Evolutionary conservation across 495 filamentous ascomycete species (phyloP).

Genomic region (Immersiella caudata): DNA sequence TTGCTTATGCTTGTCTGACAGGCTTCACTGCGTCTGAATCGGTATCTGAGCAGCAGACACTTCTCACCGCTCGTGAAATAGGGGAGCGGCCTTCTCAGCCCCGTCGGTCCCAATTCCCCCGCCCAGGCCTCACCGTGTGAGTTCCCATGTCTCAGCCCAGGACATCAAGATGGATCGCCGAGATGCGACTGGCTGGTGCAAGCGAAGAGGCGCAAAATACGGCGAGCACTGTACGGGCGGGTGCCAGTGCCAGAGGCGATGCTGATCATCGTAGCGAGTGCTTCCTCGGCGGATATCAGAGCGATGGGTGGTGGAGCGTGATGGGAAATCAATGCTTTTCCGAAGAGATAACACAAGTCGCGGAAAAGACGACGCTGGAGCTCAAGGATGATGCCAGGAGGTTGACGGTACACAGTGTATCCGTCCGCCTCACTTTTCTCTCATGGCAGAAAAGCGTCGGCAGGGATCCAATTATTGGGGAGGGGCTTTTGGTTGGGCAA

Average conservation of each 20-base stretch:
- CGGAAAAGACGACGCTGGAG: neutral
- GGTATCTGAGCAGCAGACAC: neutral
- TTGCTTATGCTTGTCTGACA: neutral
- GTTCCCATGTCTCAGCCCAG: neutral
- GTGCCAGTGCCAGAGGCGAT: too few relatives aligned
- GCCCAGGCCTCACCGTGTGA: neutral
- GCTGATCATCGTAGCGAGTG: neutral
- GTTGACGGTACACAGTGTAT: neutral
- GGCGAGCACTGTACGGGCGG: neutral
- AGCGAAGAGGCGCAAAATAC: neutral
- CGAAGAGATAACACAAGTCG: neutral
- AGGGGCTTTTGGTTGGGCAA: neutral
- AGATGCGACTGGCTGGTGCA: neutral
- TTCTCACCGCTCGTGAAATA: neutral
- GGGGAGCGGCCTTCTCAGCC: neutral
- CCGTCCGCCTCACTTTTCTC: neutral
- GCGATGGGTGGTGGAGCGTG: neutral
- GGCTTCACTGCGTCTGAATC: neutral
- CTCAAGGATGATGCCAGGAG: neutral
- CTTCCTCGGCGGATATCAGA: neutral
- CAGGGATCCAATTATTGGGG: neutral
- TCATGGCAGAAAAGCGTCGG: neutral
- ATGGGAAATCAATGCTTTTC: neutral
- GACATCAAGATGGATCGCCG: neutral
- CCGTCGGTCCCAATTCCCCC: neutral